A percentile compares a stretch with the other conserved stretches of the same genome.
phyloP scores from a whole-genome alignment of 805 yeast genomes.

The Kodamaea jinghongensis region DNA sequence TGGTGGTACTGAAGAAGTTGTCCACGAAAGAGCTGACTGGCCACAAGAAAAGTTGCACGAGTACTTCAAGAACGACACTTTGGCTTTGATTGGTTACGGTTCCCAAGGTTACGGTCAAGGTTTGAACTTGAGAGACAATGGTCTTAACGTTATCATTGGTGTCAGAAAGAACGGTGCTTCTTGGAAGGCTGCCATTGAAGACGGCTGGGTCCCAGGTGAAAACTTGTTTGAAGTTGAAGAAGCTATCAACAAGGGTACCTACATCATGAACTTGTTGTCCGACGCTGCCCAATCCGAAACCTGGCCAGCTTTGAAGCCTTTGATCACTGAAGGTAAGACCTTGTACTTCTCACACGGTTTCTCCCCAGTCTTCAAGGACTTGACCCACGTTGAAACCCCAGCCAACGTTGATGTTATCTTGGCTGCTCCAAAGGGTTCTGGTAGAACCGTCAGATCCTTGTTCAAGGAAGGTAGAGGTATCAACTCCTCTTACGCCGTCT shows the following conservation, averaged over 20 bases:
- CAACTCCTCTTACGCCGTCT: conserved; percentile 98
- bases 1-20: conserved; percentile 92
- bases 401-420: conserved; percentile 91
- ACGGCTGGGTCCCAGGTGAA: conserved; percentile 99
- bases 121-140: conserved; percentile 98
- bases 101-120: conserved; percentile 99
- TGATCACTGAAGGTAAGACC: conserved; percentile 95
- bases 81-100: conserved; percentile 98
- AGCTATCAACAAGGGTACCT: conserved; percentile 90
- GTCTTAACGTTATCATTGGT: conserved; percentile 96
- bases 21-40: conserved; percentile 99
- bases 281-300: conserved; percentile 99
- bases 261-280: conserved; percentile 94
- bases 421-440: conserved; percentile 99
- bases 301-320: conserved; percentile 83
- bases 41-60: conserved; percentile 94
- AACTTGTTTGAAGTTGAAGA: conserved; percentile 92
- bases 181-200: conserved; percentile 99
- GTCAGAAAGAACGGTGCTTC: conserved; percentile 98
- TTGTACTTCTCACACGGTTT: conserved; percentile 99
- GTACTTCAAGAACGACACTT: conserved; percentile 96
- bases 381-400: conserved; percentile 96
- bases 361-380: conserved; percentile 98
- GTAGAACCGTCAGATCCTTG: conserved; percentile 98
- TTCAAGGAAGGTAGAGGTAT: conserved; percentile 99